Conservation (phyloP, 352 stramenopile species). For the Hyaloperonospora brassicae region DNA sequence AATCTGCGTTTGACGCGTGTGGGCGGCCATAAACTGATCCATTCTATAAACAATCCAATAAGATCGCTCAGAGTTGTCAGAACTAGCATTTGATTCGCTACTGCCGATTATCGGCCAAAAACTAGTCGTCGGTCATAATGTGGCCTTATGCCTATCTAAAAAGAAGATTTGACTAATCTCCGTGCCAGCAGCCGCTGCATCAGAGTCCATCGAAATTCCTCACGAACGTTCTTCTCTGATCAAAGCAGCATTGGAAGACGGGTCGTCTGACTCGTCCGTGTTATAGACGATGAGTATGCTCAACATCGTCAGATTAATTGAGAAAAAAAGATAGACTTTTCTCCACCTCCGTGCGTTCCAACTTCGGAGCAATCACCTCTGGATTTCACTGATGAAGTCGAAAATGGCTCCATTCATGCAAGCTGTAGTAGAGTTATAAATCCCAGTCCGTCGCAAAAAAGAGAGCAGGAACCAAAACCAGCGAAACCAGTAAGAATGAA, state of each 20-base stretch:
- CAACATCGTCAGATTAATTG: slow-evolving; percentile 26
- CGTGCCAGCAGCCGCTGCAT: no score
- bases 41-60: no score
- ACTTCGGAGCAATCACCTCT: slow-evolving; percentile 22
- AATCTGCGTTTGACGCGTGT: no score
- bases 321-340: slow-evolving; percentile 25
- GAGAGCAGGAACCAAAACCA: slow-evolving; percentile 6
- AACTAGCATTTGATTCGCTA: background rate
- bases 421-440: slow-evolving; percentile 1
- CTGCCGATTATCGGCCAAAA: slow-evolving; percentile 16
- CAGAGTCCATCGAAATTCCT: background rate
- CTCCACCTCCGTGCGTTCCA: slow-evolving; percentile 19
- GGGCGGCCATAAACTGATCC: no score
- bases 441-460: background rate
- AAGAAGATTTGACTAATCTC: no score
- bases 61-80: background rate
- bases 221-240: slow-evolving; percentile 9
- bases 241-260: slow-evolving; percentile 10
- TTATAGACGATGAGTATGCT: slow-evolving; percentile 23
- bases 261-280: slow-evolving; percentile 12
- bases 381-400: slow-evolving; percentile 21
- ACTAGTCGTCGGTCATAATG: slow-evolving; percentile 17
- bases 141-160: background rate
- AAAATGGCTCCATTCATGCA: slow-evolving; percentile 4
- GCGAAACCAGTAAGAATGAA: slow-evolving; percentile 2